Base-by-base conservation (phyloP, 192 early-diverging fungal genomes). In the Pilaira anomala region DNA sequence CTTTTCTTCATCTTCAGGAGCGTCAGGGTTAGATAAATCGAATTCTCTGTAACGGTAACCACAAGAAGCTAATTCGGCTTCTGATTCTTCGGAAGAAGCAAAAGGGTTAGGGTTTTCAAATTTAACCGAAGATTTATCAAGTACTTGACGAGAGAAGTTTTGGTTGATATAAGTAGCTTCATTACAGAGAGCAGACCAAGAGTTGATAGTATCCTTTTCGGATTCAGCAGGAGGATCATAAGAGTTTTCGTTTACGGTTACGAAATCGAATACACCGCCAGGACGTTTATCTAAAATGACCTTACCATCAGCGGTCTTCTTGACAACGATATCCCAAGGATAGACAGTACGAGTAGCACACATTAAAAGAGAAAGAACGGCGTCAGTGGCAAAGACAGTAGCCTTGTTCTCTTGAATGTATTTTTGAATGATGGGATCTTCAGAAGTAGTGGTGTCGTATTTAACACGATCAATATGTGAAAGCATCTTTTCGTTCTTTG, bases 201-300 rank as follows among this genome's bases (percentile, higher is more conserved):
- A 86, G 83, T 99, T 99, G 73, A 94, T 87, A 58, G 69, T 84
- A 29, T 94, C 93, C 80, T 93, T 94, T 39, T 97, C 96, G n/a
- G 77, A 73, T 60, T 99, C 97, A 22, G 90, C 79, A 19, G 97
- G 96, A 14, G 93, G 93, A 61, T 95, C 92, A 7, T 76, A 75
- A 9, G 95, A 91, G 79, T 97, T 98, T 75, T 99, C 97, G 73
- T 99, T 97, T 41, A 99, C 97, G 42, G 90, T 87, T 4, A 91
- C 76, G 62, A 89, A 90, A 74, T 98, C 84, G 56, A 87, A 88
- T 13, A 78, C 77, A 13, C 92, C 91, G 50, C 89, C 91, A 36
- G 87, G 82, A 48, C 97, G 85, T 80, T 95, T 97, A 75, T 99
- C 97, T 48, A 99, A 81, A 72, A 88, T 88, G 48, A 99, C 76